Evolutionary conservation across 345 rosid genomes (phyloP), one percentile per base, ranked within the genome.

Genomic region (Melaleuca alternifolia): DNA sequence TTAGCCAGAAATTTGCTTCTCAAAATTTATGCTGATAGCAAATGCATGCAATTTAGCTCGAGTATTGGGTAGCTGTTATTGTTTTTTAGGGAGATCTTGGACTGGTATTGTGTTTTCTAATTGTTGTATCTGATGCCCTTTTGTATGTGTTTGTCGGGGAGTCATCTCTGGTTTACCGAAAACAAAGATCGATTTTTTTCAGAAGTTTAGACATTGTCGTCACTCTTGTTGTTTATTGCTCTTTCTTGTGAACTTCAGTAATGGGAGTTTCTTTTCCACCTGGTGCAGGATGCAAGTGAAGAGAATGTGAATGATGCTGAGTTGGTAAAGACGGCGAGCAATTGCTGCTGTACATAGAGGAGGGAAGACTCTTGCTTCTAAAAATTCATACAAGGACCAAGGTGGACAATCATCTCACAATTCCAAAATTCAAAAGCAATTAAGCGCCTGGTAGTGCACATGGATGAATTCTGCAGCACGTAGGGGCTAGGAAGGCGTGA

Each of bases 361-460:
- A 33, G 87, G 91, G 84, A 94, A 89, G 93, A 88, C 89, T 62
- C 83, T 87, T 86, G 86, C 93, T 52, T 95, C 99, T 23, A 95
- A 99, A 94, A 97, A 96, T 90, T 92, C 93, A 2, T 95, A 93
- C 93, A 97, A 97, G 86, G 98, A 94, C 90, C 95, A 95, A 90
- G 99, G 98, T 54, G 93, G 97, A 18, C 91, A 89, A 87, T 93
- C 93, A 52, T 95, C 93, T 20, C 91, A 92, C 50, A 93, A 92
- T 86, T 91, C 98, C 6, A 95, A 95, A 89, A 86, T 97, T 83
- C 95, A 93, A 57, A 91, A 83, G 87, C 93, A 92, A 52, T 51
- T 90, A 86, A 85, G 87, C 30, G 85, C 83, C 90, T 93, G 95
- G 95, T 94, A 90, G 54, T 33, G 85, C 52, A 82, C 86, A 30